A percentile compares a stretch with the other conserved stretches of the same genome.
Conservation (phyloP, 2,329 filamentous ascomycete species). For the Exophiala sideris region DNA sequence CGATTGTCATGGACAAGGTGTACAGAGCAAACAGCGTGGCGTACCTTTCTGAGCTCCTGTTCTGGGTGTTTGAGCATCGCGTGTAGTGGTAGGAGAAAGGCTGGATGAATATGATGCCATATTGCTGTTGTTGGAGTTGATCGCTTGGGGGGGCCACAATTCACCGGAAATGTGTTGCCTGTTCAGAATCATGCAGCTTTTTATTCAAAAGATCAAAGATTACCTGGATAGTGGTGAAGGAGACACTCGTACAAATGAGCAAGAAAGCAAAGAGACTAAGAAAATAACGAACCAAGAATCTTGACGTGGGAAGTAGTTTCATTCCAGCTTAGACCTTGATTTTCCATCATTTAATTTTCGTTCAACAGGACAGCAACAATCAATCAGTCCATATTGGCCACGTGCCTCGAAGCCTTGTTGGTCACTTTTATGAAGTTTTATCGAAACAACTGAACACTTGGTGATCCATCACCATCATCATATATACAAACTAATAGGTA, state of each 20-base stretch:
- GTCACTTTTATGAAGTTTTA: not conserved
- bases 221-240: too few species aligned
- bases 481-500: not conserved
- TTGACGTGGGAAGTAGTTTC: not conserved
- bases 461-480: not conserved
- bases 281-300: not conserved
- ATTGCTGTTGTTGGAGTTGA: not conserved
- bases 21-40: not conserved
- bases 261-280: too few species aligned
- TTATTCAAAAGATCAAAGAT: too few species aligned
- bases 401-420: not conserved
- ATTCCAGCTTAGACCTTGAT: not conserved
- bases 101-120: slow-evolving; percentile 18
- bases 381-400: not conserved
- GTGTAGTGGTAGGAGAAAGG: slow-evolving; percentile 1
- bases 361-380: not conserved
- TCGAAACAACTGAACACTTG: not conserved
- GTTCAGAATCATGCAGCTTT: not conserved
- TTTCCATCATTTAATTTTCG: not conserved
- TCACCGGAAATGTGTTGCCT: not conserved
- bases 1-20: slow-evolving; percentile 1
- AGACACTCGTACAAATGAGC: too few species aligned
- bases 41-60: slow-evolving; percentile 23
- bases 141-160: not conserved
- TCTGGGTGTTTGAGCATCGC: slow-evolving; percentile 10